phyloP scores from a whole-genome alignment of 2,329 filamentous ascomycete species.

The Coniochaeta prunicola region DNA sequence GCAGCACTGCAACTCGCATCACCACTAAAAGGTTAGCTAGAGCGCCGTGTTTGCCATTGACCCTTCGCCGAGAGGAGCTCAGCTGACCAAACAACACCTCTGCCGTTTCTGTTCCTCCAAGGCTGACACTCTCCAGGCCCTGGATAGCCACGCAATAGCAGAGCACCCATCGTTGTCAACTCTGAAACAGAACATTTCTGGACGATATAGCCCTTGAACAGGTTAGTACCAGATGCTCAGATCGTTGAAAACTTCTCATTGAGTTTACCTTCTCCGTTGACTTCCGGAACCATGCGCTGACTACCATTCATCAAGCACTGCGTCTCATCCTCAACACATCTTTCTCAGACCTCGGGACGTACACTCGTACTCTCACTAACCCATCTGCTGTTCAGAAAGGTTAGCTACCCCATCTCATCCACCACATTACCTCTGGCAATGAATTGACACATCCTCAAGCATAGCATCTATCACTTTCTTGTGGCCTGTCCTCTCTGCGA shows the following conservation, averaged over 20 bases:
- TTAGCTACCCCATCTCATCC: not conserved
- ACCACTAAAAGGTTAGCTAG: not conserved
- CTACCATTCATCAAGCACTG: not conserved
- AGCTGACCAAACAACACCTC: not conserved
- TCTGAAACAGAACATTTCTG: not conserved
- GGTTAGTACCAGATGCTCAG: not conserved
- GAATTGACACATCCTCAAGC: not conserved
- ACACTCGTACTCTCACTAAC: not conserved
- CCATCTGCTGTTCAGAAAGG: not conserved
- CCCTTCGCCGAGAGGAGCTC: not conserved
- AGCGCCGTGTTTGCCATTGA: not conserved
- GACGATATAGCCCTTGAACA: not conserved
- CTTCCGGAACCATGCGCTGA: not conserved
- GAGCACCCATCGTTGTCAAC: not conserved
- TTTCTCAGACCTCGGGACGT: not conserved
- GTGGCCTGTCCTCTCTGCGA: not conserved
- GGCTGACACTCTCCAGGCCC: not conserved
- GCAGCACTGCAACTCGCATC: not conserved
- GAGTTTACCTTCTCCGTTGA: not conserved
- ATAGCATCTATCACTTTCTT: not conserved
- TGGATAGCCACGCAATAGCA: not conserved
- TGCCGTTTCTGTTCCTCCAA: not conserved
- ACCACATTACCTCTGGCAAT: not conserved
- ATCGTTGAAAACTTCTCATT: too few species aligned
- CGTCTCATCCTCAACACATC: not conserved